phyloP scores from a whole-genome alignment of 306 rosid genomes.

The Trichosanthes truncata region DNA sequence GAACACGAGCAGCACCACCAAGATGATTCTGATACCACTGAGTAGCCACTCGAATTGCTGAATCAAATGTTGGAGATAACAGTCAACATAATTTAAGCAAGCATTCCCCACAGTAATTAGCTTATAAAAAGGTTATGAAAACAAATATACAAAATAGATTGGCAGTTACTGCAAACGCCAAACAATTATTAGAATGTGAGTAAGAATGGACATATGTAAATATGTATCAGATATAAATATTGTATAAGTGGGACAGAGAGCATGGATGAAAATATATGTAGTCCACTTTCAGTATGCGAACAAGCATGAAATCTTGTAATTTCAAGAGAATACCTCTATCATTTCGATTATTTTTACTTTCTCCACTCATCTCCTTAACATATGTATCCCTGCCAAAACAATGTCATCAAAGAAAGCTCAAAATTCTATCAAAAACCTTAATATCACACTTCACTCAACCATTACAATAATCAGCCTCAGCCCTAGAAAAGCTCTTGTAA shows the following conservation, averaged over 20 bases:
- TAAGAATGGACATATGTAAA: neutral
- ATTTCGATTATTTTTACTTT: constrained; percentile 84
- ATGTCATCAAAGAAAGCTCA: neutral
- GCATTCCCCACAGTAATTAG: neutral
- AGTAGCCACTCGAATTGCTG: constrained; percentile 93
- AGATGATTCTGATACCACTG: constrained; percentile 97
- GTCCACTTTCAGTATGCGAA: neutral
- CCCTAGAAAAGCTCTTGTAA: constrained; percentile 2
- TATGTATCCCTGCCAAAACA: constrained; percentile 65
- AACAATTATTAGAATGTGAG: neutral
- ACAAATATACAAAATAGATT: neutral
- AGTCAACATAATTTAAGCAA: neutral
- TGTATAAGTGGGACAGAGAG: neutral
- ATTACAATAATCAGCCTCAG: neutral
- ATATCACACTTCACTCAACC: neutral
- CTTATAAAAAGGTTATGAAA: neutral
- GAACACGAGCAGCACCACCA: constrained; percentile 54
- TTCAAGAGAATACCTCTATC: constrained; percentile 73
- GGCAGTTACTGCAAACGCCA: neutral
- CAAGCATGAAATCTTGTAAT: constrained; percentile 9
- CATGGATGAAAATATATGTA: neutral
- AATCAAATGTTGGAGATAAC: constrained; percentile 16
- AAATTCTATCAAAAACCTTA: neutral
- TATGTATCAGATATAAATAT: neutral
- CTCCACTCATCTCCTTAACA: constrained; percentile 77